Conservation (phyloP, 192 early-diverging fungal genomes). For the Paraglomus brasilianum region DNA sequence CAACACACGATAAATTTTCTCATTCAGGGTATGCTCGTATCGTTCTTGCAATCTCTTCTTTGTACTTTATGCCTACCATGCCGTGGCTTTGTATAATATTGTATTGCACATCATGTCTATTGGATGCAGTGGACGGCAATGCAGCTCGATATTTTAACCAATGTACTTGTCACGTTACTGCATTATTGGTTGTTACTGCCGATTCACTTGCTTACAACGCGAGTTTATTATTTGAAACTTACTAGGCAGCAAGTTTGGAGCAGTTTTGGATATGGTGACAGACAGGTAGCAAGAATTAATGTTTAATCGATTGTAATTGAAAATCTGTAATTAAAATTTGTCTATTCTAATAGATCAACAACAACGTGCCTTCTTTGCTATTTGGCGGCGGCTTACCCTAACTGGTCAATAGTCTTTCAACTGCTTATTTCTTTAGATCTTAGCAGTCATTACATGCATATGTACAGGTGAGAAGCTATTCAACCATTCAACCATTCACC, state of each 20-base stretch:
- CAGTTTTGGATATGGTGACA: slow-evolving; percentile 99
- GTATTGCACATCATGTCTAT: slow-evolving; percentile 85
- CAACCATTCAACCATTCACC: background rate
- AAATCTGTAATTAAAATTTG: background rate
- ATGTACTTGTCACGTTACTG: slow-evolving; percentile 52
- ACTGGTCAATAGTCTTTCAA: slow-evolving; percentile 80
- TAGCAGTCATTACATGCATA: slow-evolving; percentile 97
- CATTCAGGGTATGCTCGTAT: slow-evolving; percentile 81
- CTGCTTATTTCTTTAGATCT: slow-evolving; percentile 91
- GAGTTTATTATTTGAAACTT: background rate
- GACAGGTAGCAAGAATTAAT: slow-evolving; percentile 61
- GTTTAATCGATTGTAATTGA: background rate
- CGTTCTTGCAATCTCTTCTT: slow-evolving; percentile 65
- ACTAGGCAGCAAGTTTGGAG: slow-evolving; percentile 85
- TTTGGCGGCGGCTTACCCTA: slow-evolving; percentile 67
- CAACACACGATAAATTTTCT: slow-evolving; percentile 13
- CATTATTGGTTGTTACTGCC: background rate
- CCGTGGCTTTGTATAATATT: slow-evolving; percentile 71
- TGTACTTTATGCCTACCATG: slow-evolving; percentile 75
- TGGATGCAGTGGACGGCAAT: slow-evolving; percentile 94
- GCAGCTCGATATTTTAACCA: slow-evolving; percentile 92
- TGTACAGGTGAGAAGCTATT: slow-evolving; percentile 72
- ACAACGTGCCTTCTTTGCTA: slow-evolving; percentile 90
- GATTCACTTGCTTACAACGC: background rate
- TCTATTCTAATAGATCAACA: slow-evolving; percentile 59